A percentile compares a stretch with the other conserved stretches of the same genome.
Conservation (phyloP, 169 alveolate species). For the Plasmodium malariae region DNA sequence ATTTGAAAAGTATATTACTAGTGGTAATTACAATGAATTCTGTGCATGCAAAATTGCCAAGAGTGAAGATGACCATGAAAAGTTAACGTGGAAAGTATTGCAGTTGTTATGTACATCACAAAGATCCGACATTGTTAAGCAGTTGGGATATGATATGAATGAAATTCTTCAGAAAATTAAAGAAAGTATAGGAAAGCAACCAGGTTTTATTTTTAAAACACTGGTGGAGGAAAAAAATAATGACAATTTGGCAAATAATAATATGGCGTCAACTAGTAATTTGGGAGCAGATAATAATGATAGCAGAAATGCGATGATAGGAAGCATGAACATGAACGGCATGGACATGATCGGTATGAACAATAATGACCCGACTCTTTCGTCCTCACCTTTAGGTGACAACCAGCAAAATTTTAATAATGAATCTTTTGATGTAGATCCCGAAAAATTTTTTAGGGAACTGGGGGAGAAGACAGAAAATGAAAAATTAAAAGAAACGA, state of each 20-base stretch:
- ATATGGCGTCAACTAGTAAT: not conserved
- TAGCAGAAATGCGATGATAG: not conserved
- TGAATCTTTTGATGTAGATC: conserved; percentile 67
- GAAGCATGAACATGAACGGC: not conserved
- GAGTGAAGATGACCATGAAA: conserved; percentile 71
- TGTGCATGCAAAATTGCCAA: conserved; percentile 44
- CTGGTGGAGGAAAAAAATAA: not conserved
- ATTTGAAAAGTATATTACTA: conserved; percentile 54
- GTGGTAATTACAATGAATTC: conserved; percentile 67
- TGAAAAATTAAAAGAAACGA: conserved; percentile 34
- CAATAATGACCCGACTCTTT: not conserved
- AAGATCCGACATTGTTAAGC: conserved; percentile 55
- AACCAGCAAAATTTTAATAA: not conserved
- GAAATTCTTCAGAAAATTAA: conserved; percentile 16
- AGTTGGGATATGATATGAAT: conserved; percentile 68
- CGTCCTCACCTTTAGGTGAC: not conserved
- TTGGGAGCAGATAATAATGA: not conserved
- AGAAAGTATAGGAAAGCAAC: conserved; percentile 39
- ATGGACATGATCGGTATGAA: not conserved
- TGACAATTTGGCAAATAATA: not conserved
- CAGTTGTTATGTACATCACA: conserved; percentile 58
- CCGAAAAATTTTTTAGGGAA: conserved; percentile 83
- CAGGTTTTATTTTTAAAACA: conserved; percentile 68
- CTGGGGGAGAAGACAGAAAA: conserved; percentile 78
- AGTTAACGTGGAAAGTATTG: conserved; percentile 68